phyloP scores from a whole-genome alignment of 2,329 filamentous ascomycete genomes.

The Xylariaceae sp. region DNA sequence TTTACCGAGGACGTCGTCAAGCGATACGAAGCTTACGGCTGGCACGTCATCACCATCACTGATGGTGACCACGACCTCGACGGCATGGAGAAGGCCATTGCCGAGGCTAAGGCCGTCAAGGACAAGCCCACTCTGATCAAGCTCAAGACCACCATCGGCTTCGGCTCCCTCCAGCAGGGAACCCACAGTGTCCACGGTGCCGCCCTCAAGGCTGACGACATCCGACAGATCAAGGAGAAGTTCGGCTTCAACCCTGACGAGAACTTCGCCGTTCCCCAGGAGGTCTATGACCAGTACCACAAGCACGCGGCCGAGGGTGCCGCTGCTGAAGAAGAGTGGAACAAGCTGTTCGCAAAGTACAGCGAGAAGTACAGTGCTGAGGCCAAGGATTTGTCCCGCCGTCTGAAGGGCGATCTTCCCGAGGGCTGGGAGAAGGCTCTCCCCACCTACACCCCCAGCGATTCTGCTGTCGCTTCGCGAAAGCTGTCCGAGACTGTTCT shows the following conservation, averaged over 20 bases:
- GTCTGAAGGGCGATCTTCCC: slow-evolving; percentile 78
- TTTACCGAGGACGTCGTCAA: slow-evolving; percentile 97
- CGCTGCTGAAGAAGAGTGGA: slow-evolving; percentile 91
- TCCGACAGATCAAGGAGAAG: slow-evolving; percentile 88
- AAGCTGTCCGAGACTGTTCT: slow-evolving; percentile 96
- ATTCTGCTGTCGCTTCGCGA: slow-evolving; percentile 83
- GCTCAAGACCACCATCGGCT: slow-evolving; percentile 96
- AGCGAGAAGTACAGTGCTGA: slow-evolving; percentile 72
- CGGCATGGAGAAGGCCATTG: slow-evolving; percentile 83
- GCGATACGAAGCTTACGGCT: slow-evolving; percentile 96
- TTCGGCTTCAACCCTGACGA: slow-evolving; percentile 96
- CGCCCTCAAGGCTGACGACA: slow-evolving; percentile 91
- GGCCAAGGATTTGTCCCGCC: slow-evolving; percentile 76
- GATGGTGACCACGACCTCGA: slow-evolving; percentile 88
- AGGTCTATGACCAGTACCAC: slow-evolving; percentile 89
- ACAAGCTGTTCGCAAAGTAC: slow-evolving; percentile 88
- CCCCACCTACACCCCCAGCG: slow-evolving; percentile 83
- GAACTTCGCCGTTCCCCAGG: slow-evolving; percentile 88
- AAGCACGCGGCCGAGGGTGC: slow-evolving; percentile 84
- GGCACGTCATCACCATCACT: slow-evolving; percentile 82
- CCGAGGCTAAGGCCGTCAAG: slow-evolving; percentile 79
- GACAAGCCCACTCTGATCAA: slow-evolving; percentile 98
- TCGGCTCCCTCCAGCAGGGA: slow-evolving; percentile 87
- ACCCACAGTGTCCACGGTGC: slow-evolving; percentile 96
- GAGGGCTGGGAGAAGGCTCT: slow-evolving; percentile 95